A percentile compares a stretch with the other conserved stretches of the same genome.
Conservation (phyloP, 345 rosid species). For the Ceriops decandra region DNA sequence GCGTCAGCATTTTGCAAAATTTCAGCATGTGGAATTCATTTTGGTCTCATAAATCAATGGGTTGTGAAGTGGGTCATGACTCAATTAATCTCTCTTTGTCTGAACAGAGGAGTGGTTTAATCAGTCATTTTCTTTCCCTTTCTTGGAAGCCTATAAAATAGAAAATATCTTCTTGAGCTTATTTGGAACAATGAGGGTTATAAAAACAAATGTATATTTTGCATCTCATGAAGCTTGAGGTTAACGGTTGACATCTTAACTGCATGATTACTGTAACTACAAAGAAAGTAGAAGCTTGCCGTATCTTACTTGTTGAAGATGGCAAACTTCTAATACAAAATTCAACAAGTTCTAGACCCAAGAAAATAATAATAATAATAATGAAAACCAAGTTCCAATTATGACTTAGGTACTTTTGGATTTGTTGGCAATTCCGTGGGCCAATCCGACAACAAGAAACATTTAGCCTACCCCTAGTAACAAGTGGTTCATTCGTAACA, state of each 20-base stretch:
- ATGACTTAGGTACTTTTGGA: background rate
- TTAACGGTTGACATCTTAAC: too few species aligned
- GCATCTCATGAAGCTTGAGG: too few species aligned
- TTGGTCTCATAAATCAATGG: background rate
- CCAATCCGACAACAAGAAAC: background rate
- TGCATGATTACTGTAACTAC: too few species aligned
- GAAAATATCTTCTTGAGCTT: constrained; percentile 19
- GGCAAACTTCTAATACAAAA: too few species aligned
- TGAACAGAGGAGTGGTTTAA: constrained; percentile 15
- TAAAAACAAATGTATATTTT: too few species aligned
- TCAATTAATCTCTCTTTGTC: constrained; percentile 25
- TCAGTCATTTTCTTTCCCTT: constrained; percentile 22
- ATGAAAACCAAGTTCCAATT: background rate
- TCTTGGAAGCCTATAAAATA: background rate
- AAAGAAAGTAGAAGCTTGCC: too few species aligned
- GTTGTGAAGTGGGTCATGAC: constrained; percentile 28
- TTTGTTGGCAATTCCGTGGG: background rate
- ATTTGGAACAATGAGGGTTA: too few species aligned
- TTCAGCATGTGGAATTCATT: background rate
- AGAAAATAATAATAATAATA: too few species aligned
- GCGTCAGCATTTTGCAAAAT: constrained; percentile 1
- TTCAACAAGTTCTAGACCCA: too few species aligned
- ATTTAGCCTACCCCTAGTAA: background rate
- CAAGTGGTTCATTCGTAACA: background rate
- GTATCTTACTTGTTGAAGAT: too few species aligned